Evolutionary conservation across 106 monocot genomes (phyloP).

Genomic region (Amphibolis antarctica): DNA sequence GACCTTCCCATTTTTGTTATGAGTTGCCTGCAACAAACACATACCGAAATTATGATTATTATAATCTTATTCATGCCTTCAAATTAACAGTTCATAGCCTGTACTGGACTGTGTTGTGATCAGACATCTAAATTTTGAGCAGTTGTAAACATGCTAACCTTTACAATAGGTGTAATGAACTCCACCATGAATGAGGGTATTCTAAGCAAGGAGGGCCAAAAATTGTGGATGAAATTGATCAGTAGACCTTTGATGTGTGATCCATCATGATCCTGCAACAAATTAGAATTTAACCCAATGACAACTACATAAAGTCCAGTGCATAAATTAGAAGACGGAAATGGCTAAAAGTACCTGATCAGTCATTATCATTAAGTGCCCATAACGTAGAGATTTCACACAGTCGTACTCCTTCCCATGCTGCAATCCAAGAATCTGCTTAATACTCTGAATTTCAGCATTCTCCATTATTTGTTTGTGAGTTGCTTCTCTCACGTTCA

Average conservation of each 20-base stretch:
- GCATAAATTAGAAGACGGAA: neutral
- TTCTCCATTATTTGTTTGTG: constrained; percentile 95
- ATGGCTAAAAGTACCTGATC: constrained; percentile 61
- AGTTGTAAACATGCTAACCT: constrained; percentile 26
- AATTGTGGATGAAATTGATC: constrained; percentile 90
- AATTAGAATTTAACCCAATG: neutral
- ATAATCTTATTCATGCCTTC: too few species aligned
- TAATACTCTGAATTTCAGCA: constrained; percentile 83
- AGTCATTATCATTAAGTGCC: constrained; percentile 99
- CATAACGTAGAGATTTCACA: constrained; percentile 83
- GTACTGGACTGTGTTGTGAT: constrained; percentile 1
- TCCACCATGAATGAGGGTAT: constrained; percentile 84
- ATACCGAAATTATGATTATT: neutral
- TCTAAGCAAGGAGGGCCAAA: constrained; percentile 94
- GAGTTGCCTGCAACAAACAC: constrained; percentile 42
- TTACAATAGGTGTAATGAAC: constrained; percentile 96
- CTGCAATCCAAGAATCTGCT: constrained; percentile 87
- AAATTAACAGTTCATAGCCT: too few species aligned
- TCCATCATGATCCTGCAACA: constrained; percentile 92
- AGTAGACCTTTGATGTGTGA: constrained; percentile 94
- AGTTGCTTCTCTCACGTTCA: constrained; percentile 91
- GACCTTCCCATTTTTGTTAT: constrained; percentile 33
- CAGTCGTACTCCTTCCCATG: constrained; percentile 93
- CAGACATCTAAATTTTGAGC: neutral
- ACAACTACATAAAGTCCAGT: neutral